Percentiles rank a stretch among this genome's conserved stretches.
Evolutionary conservation across 768 basidiomycete genomes (phyloP).

Genomic region (Pleurotus sapidus): DNA sequence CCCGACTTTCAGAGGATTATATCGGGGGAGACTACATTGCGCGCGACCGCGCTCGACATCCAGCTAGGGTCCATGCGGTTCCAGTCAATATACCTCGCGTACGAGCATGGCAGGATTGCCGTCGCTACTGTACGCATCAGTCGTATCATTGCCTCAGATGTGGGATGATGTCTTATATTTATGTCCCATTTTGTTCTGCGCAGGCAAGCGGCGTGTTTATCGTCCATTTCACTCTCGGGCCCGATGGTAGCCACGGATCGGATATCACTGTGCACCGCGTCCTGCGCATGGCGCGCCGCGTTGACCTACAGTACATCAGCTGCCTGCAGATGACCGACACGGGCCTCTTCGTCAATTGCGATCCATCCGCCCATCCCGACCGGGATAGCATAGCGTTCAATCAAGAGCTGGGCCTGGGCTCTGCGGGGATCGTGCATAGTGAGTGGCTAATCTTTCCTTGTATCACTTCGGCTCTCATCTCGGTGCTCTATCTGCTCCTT

Average conservation of each 20-base stretch:
- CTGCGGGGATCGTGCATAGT: no score
- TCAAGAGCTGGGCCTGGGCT: not conserved
- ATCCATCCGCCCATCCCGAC: not conserved
- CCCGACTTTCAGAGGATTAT: slow-evolving; percentile 39
- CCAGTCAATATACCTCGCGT: slow-evolving; percentile 46
- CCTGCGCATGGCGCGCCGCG: slow-evolving; percentile 26
- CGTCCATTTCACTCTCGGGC: not conserved
- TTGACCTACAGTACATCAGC: slow-evolving; percentile 28
- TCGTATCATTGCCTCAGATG: no score
- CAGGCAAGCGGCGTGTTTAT: slow-evolving; percentile 12
- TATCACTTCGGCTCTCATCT: no score
- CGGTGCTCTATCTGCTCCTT: not conserved
- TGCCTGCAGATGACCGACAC: slow-evolving; percentile 58
- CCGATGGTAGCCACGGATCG: slow-evolving; percentile 9
- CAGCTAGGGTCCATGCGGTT: slow-evolving; percentile 36
- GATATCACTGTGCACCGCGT: slow-evolving; percentile 22
- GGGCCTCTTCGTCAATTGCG: slow-evolving; percentile 46
- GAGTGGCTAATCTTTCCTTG: no score
- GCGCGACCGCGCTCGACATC: slow-evolving; percentile 34
- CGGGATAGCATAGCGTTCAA: not conserved
- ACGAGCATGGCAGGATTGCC: slow-evolving; percentile 39
- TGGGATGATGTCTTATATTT: no score
- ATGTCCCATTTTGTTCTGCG: slow-evolving; percentile 13
- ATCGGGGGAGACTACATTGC: slow-evolving; percentile 19
- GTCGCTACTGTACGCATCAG: slow-evolving; percentile 44